A percentile compares a stretch with the other conserved stretches of the same genome.
Evolutionary conservation across 805 yeast species (phyloP).

Genomic region (Lipomyces kockii): DNA sequence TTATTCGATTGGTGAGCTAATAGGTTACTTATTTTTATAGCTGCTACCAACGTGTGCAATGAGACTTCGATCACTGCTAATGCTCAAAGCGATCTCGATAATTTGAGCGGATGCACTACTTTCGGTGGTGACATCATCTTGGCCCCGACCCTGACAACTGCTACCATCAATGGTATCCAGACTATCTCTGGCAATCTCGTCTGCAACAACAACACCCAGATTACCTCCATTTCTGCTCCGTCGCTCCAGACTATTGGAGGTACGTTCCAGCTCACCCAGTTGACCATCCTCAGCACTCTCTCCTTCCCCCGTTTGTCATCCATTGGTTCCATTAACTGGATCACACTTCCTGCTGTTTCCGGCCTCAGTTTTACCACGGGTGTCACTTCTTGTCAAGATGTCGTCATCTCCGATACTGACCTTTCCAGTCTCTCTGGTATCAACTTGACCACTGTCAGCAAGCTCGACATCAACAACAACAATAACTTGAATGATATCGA

Average conservation of each 20-base stretch:
- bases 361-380: slow-evolving; percentile 69
- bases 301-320: slow-evolving; percentile 78
- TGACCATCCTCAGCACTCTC: slow-evolving; percentile 69
- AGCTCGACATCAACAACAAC: slow-evolving; percentile 85
- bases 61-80: slow-evolving; percentile 68
- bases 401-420: slow-evolving; percentile 55
- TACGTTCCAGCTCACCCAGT: slow-evolving; percentile 61
- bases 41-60: slow-evolving; percentile 22
- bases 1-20: neutral
- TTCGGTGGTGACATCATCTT: slow-evolving; percentile 79
- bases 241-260: slow-evolving; percentile 75
- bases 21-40: neutral
- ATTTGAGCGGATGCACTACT: slow-evolving; percentile 72
- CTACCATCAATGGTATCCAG: slow-evolving; percentile 68
- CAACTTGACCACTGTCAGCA: slow-evolving; percentile 46
- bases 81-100: slow-evolving; percentile 77
- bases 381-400: slow-evolving; percentile 72
- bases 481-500: slow-evolving; percentile 65
- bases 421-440: slow-evolving; percentile 49
- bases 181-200: slow-evolving; percentile 76
- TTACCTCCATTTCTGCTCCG: slow-evolving; percentile 77
- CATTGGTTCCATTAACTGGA: slow-evolving; percentile 79
- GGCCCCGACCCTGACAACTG: slow-evolving; percentile 55
- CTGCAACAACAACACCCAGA: slow-evolving; percentile 65
- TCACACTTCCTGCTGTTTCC: slow-evolving; percentile 84